Base-by-base conservation (phyloP, 2,329 filamentous ascomycete species). In the Stagonosporopsis rhizophila region DNA sequence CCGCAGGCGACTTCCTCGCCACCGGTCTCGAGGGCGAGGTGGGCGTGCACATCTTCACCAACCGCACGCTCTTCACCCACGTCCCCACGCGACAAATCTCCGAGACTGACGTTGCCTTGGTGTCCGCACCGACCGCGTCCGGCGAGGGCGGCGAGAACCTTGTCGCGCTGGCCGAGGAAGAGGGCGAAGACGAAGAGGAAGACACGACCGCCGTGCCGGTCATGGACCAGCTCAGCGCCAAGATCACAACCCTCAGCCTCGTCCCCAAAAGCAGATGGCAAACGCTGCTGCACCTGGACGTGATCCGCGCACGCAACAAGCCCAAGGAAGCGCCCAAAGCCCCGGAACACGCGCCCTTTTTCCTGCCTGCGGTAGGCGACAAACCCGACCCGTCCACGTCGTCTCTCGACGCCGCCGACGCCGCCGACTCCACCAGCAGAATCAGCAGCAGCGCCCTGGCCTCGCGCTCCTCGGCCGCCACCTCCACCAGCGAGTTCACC, bases 21-120 rank as follows among this genome's bases (percentile, higher is more conserved):
- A 95, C 93, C 3, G 89, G 92, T 0, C 88, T 92, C 49, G 87
- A 92, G 50, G 90, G 89, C 54, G 87, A 89, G 61, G 85, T 96
- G 1, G 95, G 95, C 12, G 89, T 99, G n/a, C 89, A 91, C 65
- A 86, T 99, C 44, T 99, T 95, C 94, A 97, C 91, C 20, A 99
- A 99, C 77, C 91, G 91, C 70, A 89, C 90, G 0, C 81, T 98
- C 1, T 99, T 96, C 81, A 90, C 88, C 52, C 92, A 96, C 66
- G 87, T 96, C 0, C 89, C 93, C 0, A 96, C 92, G 1, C 84
- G 89, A 19, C 91, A 95, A 66, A 90, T 99, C 56, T 88, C 89
- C 3, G 91, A 96, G 61, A 83, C 86, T 51, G 87, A 91, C 42
- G 86, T 96, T 39, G 81, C 81, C 7, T 79, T 86, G 12, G 83